phyloP scores from a whole-genome alignment of 176 grass and related monocot species.

The Bothriochloa decipiens region DNA sequence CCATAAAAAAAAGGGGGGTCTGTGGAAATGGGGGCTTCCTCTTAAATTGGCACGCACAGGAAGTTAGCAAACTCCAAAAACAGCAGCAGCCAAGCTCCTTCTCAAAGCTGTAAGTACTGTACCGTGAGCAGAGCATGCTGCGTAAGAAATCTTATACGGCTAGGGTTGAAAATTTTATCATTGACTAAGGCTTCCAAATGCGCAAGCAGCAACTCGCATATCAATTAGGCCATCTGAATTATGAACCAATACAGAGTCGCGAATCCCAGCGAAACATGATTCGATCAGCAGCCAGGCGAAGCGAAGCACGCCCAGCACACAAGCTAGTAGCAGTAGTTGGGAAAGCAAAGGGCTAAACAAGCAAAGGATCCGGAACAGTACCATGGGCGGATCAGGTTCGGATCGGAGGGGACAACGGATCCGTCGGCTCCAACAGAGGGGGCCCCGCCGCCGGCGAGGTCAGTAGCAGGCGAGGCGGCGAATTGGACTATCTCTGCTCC shows the following conservation, averaged over 20 bases:
- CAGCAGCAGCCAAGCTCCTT: conserved; percentile 24
- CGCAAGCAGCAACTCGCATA: neutral
- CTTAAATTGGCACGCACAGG: neutral
- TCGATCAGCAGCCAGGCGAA: conserved; percentile 24
- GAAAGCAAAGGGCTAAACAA: conserved; percentile 31
- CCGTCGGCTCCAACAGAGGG: conserved; percentile 40
- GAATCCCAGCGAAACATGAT: conserved; percentile 27
- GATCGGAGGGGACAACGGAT: conserved; percentile 34
- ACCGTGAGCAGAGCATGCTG: conserved; percentile 13
- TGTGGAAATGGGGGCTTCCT: neutral
- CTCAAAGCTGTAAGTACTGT: conserved; percentile 9
- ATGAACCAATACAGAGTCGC: conserved; percentile 14
- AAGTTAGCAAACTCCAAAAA: conserved; percentile 45
- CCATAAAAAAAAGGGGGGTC: neutral
- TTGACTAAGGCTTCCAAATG: conserved; percentile 19
- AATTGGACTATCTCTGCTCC: conserved; percentile 39
- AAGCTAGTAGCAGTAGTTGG: conserved; percentile 35
- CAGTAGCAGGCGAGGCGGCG: neutral
- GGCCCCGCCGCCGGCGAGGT: conserved; percentile 30
- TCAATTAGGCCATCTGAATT: conserved; percentile 21
- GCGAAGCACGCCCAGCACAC: conserved; percentile 24
- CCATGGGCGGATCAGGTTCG: conserved; percentile 56
- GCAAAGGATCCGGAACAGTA: conserved; percentile 60
- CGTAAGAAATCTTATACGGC: conserved; percentile 4
- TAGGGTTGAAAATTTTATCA: conserved; percentile 34